Conservation (phyloP, 2,329 filamentous ascomycete species). For the Ophiostoma pallidulum region DNA sequence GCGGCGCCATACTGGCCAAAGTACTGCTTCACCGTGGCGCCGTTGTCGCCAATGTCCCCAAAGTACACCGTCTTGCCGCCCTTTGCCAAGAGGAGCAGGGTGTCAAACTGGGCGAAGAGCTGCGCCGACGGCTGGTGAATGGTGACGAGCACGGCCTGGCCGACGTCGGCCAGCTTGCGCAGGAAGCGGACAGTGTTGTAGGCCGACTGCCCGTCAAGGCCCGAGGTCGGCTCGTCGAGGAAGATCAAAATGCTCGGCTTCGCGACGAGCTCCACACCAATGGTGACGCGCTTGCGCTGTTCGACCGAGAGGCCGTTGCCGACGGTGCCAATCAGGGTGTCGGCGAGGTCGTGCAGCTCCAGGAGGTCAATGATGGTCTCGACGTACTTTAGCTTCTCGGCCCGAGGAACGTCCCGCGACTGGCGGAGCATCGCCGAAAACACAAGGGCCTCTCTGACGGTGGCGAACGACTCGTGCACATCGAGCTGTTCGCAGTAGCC, state of each 20-base stretch:
- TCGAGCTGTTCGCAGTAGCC: constrained; percentile 78
- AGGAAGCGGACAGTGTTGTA: constrained; percentile 57
- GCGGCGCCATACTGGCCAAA: constrained; percentile 58
- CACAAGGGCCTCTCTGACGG: constrained; percentile 65
- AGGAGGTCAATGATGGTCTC: constrained; percentile 63
- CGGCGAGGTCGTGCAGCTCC: constrained; percentile 37
- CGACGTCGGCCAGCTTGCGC: constrained; percentile 54
- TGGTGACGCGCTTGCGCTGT: constrained; percentile 47
- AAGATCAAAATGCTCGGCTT: constrained; percentile 52
- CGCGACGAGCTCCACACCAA: constrained; percentile 52
- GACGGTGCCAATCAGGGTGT: constrained; percentile 37
- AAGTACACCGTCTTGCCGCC: constrained; percentile 60
- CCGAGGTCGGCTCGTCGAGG: constrained; percentile 54
- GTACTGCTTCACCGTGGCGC: constrained; percentile 46
- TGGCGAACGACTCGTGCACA: constrained; percentile 62
- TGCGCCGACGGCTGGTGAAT: constrained; percentile 63
- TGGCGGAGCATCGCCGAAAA: constrained; percentile 70
- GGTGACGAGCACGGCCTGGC: constrained; percentile 59
- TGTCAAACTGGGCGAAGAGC: constrained; percentile 58
- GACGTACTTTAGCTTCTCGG: constrained; percentile 67
- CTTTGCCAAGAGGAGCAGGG: constrained; percentile 52
- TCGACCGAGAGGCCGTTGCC: constrained; percentile 46
- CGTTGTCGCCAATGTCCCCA: constrained; percentile 39
- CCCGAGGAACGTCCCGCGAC: constrained; percentile 48
- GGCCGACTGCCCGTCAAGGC: constrained; percentile 60